Evolutionary conservation across 306 rosid genomes (phyloP).

Genomic region (Lathyrus aphaca): DNA sequence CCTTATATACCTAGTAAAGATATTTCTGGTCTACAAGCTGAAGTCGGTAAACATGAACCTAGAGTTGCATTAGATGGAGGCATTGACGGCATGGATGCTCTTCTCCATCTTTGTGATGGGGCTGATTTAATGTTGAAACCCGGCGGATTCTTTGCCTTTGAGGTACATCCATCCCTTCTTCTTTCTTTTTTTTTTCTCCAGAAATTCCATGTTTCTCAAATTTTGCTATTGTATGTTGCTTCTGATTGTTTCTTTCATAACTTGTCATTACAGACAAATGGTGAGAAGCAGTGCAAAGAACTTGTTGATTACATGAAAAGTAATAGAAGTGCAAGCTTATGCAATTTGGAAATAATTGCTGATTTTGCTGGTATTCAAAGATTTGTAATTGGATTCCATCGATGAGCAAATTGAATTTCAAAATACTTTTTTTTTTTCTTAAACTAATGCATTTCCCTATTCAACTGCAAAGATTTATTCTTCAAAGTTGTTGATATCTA

Average conservation of each 20-base stretch:
- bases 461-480: not conserved
- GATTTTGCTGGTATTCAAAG: slow-evolving; percentile 75
- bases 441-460: not conserved
- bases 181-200: too few relatives aligned
- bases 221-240: slow-evolving; percentile 2
- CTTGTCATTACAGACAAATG: slow-evolving; percentile 72
- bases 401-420: slow-evolving; percentile 35
- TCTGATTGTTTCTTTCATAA: slow-evolving; percentile 37
- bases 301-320: slow-evolving; percentile 70
- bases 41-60: slow-evolving; percentile 87
- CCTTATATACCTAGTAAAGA: slow-evolving; percentile 84
- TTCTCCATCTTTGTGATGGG: slow-evolving; percentile 77
- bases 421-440: not conserved
- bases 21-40: slow-evolving; percentile 80
- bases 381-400: slow-evolving; percentile 74
- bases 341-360: slow-evolving; percentile 54
- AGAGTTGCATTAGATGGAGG: slow-evolving; percentile 84
- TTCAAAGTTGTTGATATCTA: not conserved
- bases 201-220: slow-evolving; percentile 27
- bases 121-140: slow-evolving; percentile 72
- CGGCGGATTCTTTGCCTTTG: slow-evolving; percentile 89
- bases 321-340: slow-evolving; percentile 52
- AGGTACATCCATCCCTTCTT: slow-evolving; percentile 70
- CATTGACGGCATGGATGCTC: slow-evolving; percentile 64
- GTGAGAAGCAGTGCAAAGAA: slow-evolving; percentile 72